Evolutionary conservation across 2,329 filamentous ascomycete genomes (phyloP), one percentile per base, ranked within the genome.

Genomic region (Fusarium odoratissimum): DNA sequence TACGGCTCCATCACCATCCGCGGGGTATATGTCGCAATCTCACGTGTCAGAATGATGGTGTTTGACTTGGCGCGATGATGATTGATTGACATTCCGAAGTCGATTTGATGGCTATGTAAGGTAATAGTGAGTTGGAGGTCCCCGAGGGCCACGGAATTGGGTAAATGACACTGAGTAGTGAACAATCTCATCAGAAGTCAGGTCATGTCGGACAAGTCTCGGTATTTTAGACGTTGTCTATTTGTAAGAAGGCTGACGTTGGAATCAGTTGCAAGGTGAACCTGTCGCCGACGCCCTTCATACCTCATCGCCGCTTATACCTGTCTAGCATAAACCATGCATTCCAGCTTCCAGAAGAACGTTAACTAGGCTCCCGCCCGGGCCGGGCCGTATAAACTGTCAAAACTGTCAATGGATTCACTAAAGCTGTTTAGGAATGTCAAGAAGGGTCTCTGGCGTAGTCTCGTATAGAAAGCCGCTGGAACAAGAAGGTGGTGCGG

Each of bases 1-100:
- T 38, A 56, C 33, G 35, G 30, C 30, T 45, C 28, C 49, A 21
- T 70, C 71, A 71, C 23, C 61, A 73, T 73, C 33, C 23, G 71
- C 61, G 71, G 71, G 70, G 67, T 60, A 64, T 71, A 60, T 73
- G 66, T 73, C 71, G 71, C 62, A 52, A 73, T 73, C 61, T 44
- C 44, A 52, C 46, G 54, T 45, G 33, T 59, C 40, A 30, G 49
- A 41, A 41, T 33, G 23, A 33, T n/a, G 48, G 44, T 67, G 60
- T 58, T 28, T 44, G 33, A 33, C 17, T 42, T 51, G 30, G 41
- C 33, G 38, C 44, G 48, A 25, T 28, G 19, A 54, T 23, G n/a
- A 38, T 56, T 44, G 21, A 44, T 25, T n/a, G 19, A 44, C 9
- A 44, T 33, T 31, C 2, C 23, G 10, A 23, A 42, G 33, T 37